phyloP scores from a whole-genome alignment of 805 yeast genomes.

The Candida arabinofermentans region DNA sequence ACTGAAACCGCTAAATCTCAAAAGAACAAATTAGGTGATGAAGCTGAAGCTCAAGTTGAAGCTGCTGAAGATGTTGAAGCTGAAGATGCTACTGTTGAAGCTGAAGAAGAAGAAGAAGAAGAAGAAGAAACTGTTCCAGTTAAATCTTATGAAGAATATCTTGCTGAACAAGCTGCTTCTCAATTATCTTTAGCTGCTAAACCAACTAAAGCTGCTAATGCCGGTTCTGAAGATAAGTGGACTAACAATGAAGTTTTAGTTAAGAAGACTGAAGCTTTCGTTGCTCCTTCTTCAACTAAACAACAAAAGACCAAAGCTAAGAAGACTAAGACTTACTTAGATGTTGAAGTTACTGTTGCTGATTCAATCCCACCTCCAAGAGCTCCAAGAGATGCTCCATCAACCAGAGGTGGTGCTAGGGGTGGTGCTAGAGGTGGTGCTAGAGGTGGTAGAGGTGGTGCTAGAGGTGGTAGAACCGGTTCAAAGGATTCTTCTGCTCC shows the following conservation, averaged over 20 bases:
- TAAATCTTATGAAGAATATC: conserved; percentile 83
- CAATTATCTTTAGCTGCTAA: conserved; percentile 26
- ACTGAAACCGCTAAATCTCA: conserved; percentile 81
- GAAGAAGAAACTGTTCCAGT: conserved; percentile 27
- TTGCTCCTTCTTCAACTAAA: conserved; percentile 62
- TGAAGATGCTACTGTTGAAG: conserved; percentile 26
- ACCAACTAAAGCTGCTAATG: conserved; percentile 48
- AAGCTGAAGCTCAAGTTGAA: conserved; percentile 44
- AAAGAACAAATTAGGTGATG: conserved; percentile 86
- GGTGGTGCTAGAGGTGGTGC: conserved; percentile 28
- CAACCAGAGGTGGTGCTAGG: conserved; percentile 29
- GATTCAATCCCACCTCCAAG: conserved; percentile 45
- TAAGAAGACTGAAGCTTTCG: conserved; percentile 59
- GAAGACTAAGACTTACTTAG: conserved; percentile 79
- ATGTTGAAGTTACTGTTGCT: conserved; percentile 67
- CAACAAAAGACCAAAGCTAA: conserved; percentile 64
- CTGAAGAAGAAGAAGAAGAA: conserved; percentile 40
- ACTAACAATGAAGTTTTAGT: conserved; percentile 55
- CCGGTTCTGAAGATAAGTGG: conserved; percentile 53
- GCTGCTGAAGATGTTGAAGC: conserved; percentile 59
- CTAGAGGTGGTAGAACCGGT: conserved; percentile 20
- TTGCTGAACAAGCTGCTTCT: conserved; percentile 55
- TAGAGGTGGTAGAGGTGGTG: conserved; percentile 22
- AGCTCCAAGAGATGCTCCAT: conserved; percentile 27
- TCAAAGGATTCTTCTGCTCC: conserved; percentile 21